phyloP scores from a whole-genome alignment of 2,329 filamentous ascomycete species.

The Furcasterigmium sp. region DNA sequence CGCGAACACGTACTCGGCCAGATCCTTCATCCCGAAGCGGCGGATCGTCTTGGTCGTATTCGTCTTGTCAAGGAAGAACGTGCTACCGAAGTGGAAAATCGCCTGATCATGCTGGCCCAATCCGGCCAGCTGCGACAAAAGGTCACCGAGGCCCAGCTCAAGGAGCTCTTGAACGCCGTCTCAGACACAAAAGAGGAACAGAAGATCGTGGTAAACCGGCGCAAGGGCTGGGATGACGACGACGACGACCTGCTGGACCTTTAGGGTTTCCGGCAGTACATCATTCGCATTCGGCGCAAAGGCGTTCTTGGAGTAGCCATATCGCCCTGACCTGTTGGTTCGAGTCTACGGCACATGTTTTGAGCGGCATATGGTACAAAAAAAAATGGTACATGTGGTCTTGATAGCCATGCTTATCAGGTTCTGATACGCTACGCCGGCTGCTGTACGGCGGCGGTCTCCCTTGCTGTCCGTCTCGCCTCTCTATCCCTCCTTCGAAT shows the following conservation, averaged over 20 bases:
- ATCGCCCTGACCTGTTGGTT: neutral
- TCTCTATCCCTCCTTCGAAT: slow-evolving; percentile 68
- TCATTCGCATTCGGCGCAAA: neutral
- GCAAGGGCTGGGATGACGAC: slow-evolving; percentile 82
- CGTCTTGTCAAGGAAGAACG: slow-evolving; percentile 91
- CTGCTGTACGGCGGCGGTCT: slow-evolving; percentile 17
- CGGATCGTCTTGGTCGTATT: slow-evolving; percentile 89
- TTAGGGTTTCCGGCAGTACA: slow-evolving; percentile 24
- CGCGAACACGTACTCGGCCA: slow-evolving; percentile 76
- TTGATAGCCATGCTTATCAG: neutral
- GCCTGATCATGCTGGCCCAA: slow-evolving; percentile 86
- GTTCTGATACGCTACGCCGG: neutral
- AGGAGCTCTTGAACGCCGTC: slow-evolving; percentile 81
- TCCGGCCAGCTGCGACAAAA: slow-evolving; percentile 81
- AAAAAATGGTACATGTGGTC: slow-evolving; percentile 1
- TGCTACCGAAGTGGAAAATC: slow-evolving; percentile 84
- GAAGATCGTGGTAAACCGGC: slow-evolving; percentile 80
- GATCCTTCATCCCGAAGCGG: slow-evolving; percentile 90
- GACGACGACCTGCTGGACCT: slow-evolving; percentile 71
- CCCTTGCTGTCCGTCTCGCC: slow-evolving; percentile 61
- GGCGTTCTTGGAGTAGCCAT: neutral
- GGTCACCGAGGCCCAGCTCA: slow-evolving; percentile 88
- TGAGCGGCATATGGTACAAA: neutral
- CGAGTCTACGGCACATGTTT: neutral
- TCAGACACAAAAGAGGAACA: slow-evolving; percentile 73